Evolutionary conservation across 441 rosid genomes (phyloP), one percentile per base, ranked within the genome.

Genomic region (Adansonia grandidieri): DNA sequence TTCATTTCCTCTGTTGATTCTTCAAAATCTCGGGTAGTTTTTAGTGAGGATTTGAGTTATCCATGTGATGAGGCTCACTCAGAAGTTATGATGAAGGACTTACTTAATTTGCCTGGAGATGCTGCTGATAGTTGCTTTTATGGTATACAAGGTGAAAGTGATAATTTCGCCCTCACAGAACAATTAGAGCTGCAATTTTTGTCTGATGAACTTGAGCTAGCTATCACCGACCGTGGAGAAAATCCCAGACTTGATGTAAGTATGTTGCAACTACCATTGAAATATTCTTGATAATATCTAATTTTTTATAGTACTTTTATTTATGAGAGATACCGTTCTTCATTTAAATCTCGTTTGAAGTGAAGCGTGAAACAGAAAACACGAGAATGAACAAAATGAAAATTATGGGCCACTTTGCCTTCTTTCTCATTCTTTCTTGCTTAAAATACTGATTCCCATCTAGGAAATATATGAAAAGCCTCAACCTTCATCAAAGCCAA

Each of bases 191-290:
- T 94, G 73, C 96, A 94, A 80, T 90, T 88, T 84, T 76, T 94
- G 65, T 91, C 96, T 65, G 92, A 92, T 80, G 93, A 92, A 73
- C 95, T 94, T 78, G 96, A 92, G 79, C 85, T 91, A 58, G 93
- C 92, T 63, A 89, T 92, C 57, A 87, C 90, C 22, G 96, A 90
- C 86, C 85, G 87, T 2, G 93, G 88, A 80, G 91, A 92, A 84
- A 94, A 87, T 81, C 98, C 96, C 71, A 81, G 90, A 82, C 88
- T 94, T 75, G 94, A 94, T 78, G 98, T 92, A 87, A 90, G 94
- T 79, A 20, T 54, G 57, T 42, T 51, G 2, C 4, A 15, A 58
- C 71, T 4, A 5, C 51, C 53, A 54, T n/a, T 58, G 48, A 57
- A 57, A 17, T 19, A 5, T 19, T 54, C 48, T 17, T 61, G 56